These are phyloP conservation scores for Lagerstroemia speciosa DNA, from an alignment of 345 rosid genomes.

Conservation along the genomic window DNA sequence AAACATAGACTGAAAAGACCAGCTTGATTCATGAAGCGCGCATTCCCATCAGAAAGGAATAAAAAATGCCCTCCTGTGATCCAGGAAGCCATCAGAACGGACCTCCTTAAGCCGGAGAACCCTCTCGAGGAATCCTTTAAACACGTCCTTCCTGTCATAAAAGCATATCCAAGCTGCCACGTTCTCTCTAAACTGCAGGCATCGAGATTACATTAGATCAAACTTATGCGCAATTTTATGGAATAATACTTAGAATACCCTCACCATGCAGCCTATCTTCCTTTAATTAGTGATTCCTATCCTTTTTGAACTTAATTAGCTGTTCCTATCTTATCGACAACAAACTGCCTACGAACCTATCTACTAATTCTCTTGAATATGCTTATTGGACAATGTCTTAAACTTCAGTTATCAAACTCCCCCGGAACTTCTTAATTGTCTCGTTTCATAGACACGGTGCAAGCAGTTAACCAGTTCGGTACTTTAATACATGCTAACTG, in stretches of 20 bases:
- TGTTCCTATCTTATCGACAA: background rate
- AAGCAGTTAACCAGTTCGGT: background rate
- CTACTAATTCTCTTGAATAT: background rate
- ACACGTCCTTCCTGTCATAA: constrained; percentile 62
- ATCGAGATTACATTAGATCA: background rate
- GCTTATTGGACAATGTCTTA: background rate
- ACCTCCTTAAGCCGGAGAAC: constrained; percentile 92
- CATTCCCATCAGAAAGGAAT: background rate
- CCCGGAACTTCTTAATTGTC: background rate
- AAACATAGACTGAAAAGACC: background rate
- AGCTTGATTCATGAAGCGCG: background rate
- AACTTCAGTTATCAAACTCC: background rate
- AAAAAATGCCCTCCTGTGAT: background rate
- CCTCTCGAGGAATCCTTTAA: constrained; percentile 67
- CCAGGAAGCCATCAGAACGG: constrained; percentile 12
- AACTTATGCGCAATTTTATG: background rate
- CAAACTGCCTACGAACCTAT: background rate
- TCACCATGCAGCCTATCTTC: background rate
- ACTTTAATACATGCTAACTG: background rate
- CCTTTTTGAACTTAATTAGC: too few relatives aligned
- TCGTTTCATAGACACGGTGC: background rate
- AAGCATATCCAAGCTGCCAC: constrained; percentile 97
- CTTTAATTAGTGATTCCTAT: background rate
- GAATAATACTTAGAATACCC: background rate
- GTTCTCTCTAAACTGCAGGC: constrained; percentile 87